Evolutionary conservation across 2,329 filamentous ascomycete genomes (phyloP).

Genomic region (Chalara sp.): DNA sequence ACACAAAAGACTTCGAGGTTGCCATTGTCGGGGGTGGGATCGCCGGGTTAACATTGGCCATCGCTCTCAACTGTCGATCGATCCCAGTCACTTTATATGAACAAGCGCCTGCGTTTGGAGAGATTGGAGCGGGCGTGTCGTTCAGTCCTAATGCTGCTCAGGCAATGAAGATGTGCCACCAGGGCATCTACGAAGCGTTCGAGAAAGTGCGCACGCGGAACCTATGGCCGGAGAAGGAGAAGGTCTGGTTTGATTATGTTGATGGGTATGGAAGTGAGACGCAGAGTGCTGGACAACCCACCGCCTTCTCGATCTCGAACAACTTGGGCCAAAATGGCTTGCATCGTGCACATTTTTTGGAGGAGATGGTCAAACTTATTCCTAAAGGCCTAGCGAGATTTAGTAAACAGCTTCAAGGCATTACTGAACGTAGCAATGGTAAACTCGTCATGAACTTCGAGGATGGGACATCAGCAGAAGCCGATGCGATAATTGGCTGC

Average conservation of each 20-base stretch:
- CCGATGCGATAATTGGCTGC: conserved; percentile 44
- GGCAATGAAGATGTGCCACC: conserved; percentile 24
- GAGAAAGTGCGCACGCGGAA: conserved; percentile 19
- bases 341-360: conserved; percentile 26
- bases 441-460: conserved; percentile 31
- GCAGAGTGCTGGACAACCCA: conserved; percentile 10
- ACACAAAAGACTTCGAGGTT: too few relatives aligned
- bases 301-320: conserved; percentile 10
- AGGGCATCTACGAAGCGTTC: conserved; percentile 19
- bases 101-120: conserved; percentile 22
- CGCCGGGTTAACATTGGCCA: conserved; percentile 22
- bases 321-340: conserved; percentile 19
- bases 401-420: conserved; percentile 29
- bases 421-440: conserved; percentile 18
- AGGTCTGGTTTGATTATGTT: conserved; percentile 24
- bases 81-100: conserved; percentile 25
- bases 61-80: conserved; percentile 23
- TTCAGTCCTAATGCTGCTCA: conserved; percentile 24
- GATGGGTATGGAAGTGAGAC: conserved; percentile 16
- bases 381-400: conserved; percentile 30
- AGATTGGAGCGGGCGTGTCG: conserved; percentile 26
- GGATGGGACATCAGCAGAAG: conserved; percentile 34
- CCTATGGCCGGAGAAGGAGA: conserved; percentile 16
- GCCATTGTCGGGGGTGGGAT: too few relatives aligned
- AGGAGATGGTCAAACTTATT: conserved; percentile 29